These are phyloP conservation scores for Xylogone sp. DNA, from an alignment of 2,329 filamentous ascomycete species.

Conservation along the genomic window DNA sequence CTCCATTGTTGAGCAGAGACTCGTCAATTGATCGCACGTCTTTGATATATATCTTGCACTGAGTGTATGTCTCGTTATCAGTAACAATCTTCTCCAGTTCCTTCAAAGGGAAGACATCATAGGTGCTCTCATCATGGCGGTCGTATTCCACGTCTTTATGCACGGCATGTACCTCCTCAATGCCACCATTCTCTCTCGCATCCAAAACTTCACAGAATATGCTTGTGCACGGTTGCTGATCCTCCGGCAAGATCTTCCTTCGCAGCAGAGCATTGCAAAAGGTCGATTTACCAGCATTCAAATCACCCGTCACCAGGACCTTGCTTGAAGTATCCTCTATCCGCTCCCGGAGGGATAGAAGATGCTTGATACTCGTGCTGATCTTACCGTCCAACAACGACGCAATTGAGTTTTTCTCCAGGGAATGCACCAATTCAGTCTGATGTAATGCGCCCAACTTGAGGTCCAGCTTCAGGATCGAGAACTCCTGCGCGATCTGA, in stretches of 20 bases:
- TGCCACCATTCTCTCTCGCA: slow-evolving; percentile 79
- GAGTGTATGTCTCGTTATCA: slow-evolving; percentile 83
- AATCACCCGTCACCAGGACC: slow-evolving; percentile 88
- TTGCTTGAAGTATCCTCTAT: slow-evolving; percentile 98
- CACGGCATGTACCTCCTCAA: slow-evolving; percentile 95
- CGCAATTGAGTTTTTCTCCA: slow-evolving; percentile 89
- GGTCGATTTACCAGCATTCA: slow-evolving; percentile 97
- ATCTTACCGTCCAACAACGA: slow-evolving; percentile 92
- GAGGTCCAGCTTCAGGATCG: slow-evolving; percentile 88
- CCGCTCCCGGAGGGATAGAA: slow-evolving; percentile 80
- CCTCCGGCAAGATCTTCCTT: slow-evolving; percentile 88
- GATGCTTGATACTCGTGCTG: slow-evolving; percentile 85
- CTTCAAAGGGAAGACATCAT: slow-evolving; percentile 75
- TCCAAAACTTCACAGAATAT: slow-evolving; percentile 98
- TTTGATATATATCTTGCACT: slow-evolving; percentile 96
- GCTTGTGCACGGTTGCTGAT: slow-evolving; percentile 96
- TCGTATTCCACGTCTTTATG: slow-evolving; percentile 78
- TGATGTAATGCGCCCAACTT: slow-evolving; percentile 86
- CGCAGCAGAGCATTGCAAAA: slow-evolving; percentile 97
- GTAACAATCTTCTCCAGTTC: slow-evolving; percentile 86
- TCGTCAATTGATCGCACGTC: slow-evolving; percentile 87
- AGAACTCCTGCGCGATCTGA: slow-evolving; percentile 94
- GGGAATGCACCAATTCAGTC: slow-evolving; percentile 85
- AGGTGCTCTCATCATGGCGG: slow-evolving; percentile 89
- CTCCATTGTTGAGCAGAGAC: slow-evolving; percentile 92